These are phyloP conservation scores for Leersia perrieri DNA, from an alignment of 176 grass and related monocot species.

Conservation along the genomic window DNA sequence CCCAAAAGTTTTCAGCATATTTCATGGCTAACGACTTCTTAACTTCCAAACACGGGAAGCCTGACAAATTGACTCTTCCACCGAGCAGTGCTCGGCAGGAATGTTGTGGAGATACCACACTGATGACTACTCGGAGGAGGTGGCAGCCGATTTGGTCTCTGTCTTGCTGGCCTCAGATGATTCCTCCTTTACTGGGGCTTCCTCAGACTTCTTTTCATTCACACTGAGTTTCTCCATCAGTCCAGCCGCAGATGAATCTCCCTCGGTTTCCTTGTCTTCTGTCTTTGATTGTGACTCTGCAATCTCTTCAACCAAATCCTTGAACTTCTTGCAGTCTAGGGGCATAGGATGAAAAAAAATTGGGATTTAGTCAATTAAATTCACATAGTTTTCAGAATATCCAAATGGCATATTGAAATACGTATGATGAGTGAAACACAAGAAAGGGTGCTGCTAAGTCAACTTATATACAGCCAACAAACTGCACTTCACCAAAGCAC, in stretches of 20 bases:
- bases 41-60: neutral
- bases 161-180: constrained; percentile 10
- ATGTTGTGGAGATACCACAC: neutral
- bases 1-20: constrained; percentile 27
- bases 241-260: constrained; percentile 33
- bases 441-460: neutral
- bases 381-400: constrained; percentile 15
- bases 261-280: constrained; percentile 32
- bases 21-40: constrained; percentile 16
- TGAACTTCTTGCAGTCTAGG: constrained; percentile 74
- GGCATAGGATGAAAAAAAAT: constrained; percentile 9
- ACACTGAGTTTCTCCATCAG: constrained; percentile 64
- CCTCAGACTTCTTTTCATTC: constrained; percentile 40
- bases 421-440: neutral
- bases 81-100: neutral
- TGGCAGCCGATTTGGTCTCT: constrained; percentile 13
- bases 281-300: constrained; percentile 40
- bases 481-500: neutral
- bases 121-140: constrained; percentile 24
- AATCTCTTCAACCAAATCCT: constrained; percentile 58
- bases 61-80: constrained; percentile 10
- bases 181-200: neutral
- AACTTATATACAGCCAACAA: too few relatives aligned
- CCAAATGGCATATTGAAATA: neutral
- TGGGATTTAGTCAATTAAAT: constrained; percentile 11